Evolutionary conservation across 331 rosid genomes (phyloP).

Genomic region (Phaseolus coccineus): DNA sequence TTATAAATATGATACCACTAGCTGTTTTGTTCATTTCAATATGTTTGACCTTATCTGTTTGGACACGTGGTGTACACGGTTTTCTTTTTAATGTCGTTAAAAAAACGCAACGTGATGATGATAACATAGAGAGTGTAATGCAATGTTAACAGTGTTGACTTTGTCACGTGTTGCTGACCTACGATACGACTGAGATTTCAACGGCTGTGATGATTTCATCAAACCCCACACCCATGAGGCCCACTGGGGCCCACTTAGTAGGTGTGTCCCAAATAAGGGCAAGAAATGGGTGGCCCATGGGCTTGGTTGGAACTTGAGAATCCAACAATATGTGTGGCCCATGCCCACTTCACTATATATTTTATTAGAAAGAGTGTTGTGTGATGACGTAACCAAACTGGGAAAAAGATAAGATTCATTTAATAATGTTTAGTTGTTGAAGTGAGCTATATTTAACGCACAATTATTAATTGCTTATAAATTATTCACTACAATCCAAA

Average conservation of each 20-base stretch:
- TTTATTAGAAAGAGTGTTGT: constrained; percentile 15
- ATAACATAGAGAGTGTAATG: too few species aligned
- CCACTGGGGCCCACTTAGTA: constrained; percentile 31
- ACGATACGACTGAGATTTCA: background rate
- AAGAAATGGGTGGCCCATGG: constrained; percentile 37
- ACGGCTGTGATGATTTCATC: constrained; percentile 26
- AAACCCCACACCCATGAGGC: background rate
- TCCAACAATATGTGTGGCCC: constrained; percentile 25
- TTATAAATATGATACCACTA: too few species aligned
- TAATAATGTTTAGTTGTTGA: constrained; percentile 22
- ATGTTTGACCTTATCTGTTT: constrained; percentile 26
- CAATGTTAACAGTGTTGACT: constrained; percentile 5
- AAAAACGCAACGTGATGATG: too few species aligned
- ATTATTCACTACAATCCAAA: constrained; percentile 37
- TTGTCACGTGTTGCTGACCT: background rate
- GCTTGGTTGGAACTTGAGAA: constrained; percentile 28
- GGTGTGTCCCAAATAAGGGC: constrained; percentile 46
- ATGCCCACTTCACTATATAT: constrained; percentile 3
- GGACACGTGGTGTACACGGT: constrained; percentile 7
- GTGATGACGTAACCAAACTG: background rate
- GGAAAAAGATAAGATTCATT: constrained; percentile 32
- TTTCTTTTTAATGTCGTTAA: too few species aligned
- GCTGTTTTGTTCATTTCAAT: too few species aligned
- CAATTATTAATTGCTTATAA: background rate
- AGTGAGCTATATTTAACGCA: background rate